These are phyloP conservation scores for Epichloe festucae DNA, from an alignment of 2,329 filamentous ascomycete species.

Conservation along the genomic window DNA sequence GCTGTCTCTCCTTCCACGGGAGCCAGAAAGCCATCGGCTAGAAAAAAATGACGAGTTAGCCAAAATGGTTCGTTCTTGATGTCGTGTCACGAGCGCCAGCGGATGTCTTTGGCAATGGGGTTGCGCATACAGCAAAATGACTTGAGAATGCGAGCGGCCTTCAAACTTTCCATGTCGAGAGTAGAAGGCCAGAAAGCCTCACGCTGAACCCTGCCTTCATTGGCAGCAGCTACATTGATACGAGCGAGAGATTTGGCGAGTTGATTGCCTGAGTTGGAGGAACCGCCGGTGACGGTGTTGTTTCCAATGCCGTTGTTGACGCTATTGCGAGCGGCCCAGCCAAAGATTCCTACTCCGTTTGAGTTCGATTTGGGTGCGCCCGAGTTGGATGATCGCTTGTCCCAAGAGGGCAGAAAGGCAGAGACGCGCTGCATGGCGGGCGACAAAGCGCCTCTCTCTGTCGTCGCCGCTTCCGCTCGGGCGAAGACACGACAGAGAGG, in stretches of 20 bases:
- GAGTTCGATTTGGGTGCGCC: conserved; percentile 14
- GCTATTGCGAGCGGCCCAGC: conserved; percentile 38
- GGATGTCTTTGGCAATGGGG: neutral
- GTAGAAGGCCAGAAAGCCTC: conserved; percentile 80
- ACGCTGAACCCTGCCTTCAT: conserved; percentile 20
- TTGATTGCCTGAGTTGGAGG: neutral
- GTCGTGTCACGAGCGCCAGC: neutral
- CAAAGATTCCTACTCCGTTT: conserved; percentile 21
- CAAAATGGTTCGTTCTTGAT: neutral
- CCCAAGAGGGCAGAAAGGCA: conserved; percentile 31
- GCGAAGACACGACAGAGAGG: conserved; percentile 21
- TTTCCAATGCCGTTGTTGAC: conserved; percentile 10
- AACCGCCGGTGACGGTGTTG: neutral
- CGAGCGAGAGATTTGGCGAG: conserved; percentile 14
- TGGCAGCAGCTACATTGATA: conserved; percentile 23
- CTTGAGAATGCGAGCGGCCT: conserved; percentile 76
- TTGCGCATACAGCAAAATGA: conserved; percentile 67
- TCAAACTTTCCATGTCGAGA: conserved; percentile 81
- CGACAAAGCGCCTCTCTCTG: conserved; percentile 21
- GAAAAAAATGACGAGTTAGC: conserved; percentile 3
- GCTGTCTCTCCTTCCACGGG: conserved; percentile 20
- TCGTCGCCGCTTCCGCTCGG: conserved; percentile 20
- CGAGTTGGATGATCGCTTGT: conserved; percentile 26
- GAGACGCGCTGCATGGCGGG: conserved; percentile 31
- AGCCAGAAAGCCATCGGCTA: conserved; percentile 44